phyloP scores from a whole-genome alignment of 139 green algal species.

The Chloropicon primus region DNA sequence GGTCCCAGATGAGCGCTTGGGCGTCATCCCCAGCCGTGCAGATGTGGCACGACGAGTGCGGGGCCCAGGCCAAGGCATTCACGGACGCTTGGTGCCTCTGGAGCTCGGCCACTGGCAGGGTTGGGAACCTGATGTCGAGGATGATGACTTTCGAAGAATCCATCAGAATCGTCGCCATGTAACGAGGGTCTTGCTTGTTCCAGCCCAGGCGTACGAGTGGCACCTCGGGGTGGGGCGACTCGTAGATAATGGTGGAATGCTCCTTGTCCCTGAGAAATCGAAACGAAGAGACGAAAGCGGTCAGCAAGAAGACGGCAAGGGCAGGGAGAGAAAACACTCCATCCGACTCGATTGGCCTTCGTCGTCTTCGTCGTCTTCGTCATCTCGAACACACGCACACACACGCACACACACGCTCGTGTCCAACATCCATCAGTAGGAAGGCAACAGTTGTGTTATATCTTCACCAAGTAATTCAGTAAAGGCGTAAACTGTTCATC shows the following conservation, averaged over 20 bases:
- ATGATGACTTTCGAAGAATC: conserved; percentile 46
- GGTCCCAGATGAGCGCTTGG: conserved; percentile 90
- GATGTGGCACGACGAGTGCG: conserved; percentile 80
- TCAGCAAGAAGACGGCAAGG: background rate
- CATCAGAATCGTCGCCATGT: conserved; percentile 82
- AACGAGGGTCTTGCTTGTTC: conserved; percentile 95
- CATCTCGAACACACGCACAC: too few relatives aligned
- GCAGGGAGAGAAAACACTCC: too few relatives aligned
- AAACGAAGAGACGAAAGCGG: background rate
- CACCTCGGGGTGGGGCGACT: conserved; percentile 55
- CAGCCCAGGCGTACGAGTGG: conserved; percentile 85
- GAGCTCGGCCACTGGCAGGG: conserved; percentile 79
- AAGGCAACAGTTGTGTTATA: background rate
- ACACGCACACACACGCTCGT: too few relatives aligned
- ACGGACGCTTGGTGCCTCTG: conserved; percentile 55
- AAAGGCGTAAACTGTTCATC: background rate
- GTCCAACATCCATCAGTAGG: background rate
- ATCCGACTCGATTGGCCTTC: too few relatives aligned
- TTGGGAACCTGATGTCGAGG: conserved; percentile 81
- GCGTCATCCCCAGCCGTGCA: conserved; percentile 79
- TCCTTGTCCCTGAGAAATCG: conserved; percentile 68
- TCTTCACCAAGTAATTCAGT: background rate
- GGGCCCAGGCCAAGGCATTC: conserved; percentile 87
- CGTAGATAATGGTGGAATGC: conserved; percentile 96
- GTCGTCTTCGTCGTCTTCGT: too few relatives aligned